Percentiles rank a stretch among this genome's conserved stretches.
These are phyloP conservation scores for Verruconis gallopava DNA, from an alignment of 2,329 filamentous ascomycete genomes.

Conservation along the genomic window DNA sequence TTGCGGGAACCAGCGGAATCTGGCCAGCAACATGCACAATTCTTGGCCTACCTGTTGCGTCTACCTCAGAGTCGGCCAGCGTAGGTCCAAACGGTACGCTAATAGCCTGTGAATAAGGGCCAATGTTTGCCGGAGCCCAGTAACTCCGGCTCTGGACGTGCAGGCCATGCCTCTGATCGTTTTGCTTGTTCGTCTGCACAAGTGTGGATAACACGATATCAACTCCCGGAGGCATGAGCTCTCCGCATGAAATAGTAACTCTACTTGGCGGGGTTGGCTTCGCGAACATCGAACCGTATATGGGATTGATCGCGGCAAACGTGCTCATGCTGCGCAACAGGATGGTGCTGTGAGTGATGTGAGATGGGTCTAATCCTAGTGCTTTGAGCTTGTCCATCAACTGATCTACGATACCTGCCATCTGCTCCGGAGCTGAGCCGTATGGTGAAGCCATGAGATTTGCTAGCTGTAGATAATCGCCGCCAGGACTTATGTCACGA, in stretches of 20 bases:
- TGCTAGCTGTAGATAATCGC: not conserved
- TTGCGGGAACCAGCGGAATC: slow-evolving; percentile 72
- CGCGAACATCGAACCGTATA: slow-evolving; percentile 64
- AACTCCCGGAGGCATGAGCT: slow-evolving; percentile 45
- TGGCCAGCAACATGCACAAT: slow-evolving; percentile 70
- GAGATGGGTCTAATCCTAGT: not conserved
- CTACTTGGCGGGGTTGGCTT: slow-evolving; percentile 73
- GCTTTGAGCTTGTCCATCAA: not conserved
- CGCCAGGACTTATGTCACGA: not conserved
- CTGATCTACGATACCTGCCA: not conserved
- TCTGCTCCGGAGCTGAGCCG: slow-evolving; percentile 1
- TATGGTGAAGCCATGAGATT: not conserved
- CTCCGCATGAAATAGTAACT: slow-evolving; percentile 69
- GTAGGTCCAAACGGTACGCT: slow-evolving; percentile 32
- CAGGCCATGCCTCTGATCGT: slow-evolving; percentile 33
- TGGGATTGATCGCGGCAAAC: slow-evolving; percentile 60
- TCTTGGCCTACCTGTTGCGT: slow-evolving; percentile 10
- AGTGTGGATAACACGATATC: slow-evolving; percentile 48
- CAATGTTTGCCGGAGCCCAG: slow-evolving; percentile 97
- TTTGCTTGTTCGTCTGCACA: slow-evolving; percentile 19
- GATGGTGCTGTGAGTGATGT: slow-evolving; percentile 39
- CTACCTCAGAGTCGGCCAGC: slow-evolving; percentile 13
- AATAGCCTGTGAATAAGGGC: slow-evolving; percentile 88
- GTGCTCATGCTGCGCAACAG: slow-evolving; percentile 67
- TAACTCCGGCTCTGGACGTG: slow-evolving; percentile 92